Conservation (phyloP, 805 yeast species). For the Blastobotrys parvus region DNA sequence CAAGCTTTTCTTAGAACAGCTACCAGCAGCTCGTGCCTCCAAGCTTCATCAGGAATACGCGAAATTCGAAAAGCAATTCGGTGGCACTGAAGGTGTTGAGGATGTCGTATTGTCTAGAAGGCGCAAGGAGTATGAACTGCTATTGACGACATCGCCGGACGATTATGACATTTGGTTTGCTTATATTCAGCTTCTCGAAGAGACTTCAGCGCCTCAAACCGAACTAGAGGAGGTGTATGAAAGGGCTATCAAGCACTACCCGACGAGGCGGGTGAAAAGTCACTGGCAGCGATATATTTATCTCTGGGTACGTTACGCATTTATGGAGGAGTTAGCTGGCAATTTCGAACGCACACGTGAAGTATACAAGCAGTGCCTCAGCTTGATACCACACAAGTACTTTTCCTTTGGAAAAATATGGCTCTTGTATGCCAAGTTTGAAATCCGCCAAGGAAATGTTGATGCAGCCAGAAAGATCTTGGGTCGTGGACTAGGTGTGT, state of each 20-base stretch:
- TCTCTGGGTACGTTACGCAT: conserved; percentile 60
- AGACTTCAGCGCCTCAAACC: conserved; percentile 25
- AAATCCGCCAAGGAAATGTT: conserved; percentile 51
- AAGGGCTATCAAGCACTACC: conserved; percentile 36
- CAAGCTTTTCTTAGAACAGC: conserved; percentile 39
- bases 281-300: conserved; percentile 64
- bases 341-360: conserved; percentile 40
- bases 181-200: conserved; percentile 45
- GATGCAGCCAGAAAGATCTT: conserved; percentile 53
- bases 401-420: conserved; percentile 70
- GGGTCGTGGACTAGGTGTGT: conserved; percentile 64
- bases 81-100: conserved; percentile 47
- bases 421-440: conserved; percentile 64
- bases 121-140: conserved; percentile 44
- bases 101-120: conserved; percentile 46
- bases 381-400: conserved; percentile 45
- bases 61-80: conserved; percentile 58
- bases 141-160: conserved; percentile 36
- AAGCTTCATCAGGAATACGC: conserved; percentile 38
- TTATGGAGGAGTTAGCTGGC: conserved; percentile 48
- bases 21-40: conserved; percentile 33
- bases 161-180: conserved; percentile 85
- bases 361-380: conserved; percentile 43
- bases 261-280: conserved; percentile 27
- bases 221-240: conserved; percentile 34